Evolutionary conservation across 306 rosid genomes (phyloP).

Genomic region (Morella rubra): DNA sequence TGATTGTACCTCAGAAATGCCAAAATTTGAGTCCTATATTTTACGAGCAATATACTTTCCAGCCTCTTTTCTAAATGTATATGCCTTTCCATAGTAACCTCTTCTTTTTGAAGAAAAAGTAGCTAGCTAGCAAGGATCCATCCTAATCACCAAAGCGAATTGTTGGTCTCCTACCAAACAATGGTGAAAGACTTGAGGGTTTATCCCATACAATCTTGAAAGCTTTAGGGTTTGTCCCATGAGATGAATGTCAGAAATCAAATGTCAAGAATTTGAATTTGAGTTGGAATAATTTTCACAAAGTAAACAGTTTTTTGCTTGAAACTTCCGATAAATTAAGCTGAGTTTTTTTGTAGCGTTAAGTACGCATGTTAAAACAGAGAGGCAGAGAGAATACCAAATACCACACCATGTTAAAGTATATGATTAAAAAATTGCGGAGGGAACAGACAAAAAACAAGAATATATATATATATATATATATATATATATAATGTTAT

Average conservation of each 20-base stretch:
- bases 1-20: conserved; percentile 46
- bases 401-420: no score
- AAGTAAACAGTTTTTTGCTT: not conserved
- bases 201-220: no score
- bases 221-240: no score
- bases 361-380: no score
- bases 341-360: no score
- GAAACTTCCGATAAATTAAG: no score
- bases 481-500: no score
- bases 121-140: conserved; percentile 32
- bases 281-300: not conserved
- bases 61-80: conserved; percentile 13
- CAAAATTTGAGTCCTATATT: conserved; percentile 32
- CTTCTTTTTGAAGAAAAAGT: conserved; percentile 32
- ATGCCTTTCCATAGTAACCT: conserved; percentile 43
- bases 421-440: no score
- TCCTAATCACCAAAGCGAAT: conserved; percentile 25
- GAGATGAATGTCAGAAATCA: not conserved
- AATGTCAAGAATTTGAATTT: not conserved
- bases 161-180: conserved; percentile 4
- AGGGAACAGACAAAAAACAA: no score
- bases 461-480: no score
- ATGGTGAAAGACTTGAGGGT: not conserved
- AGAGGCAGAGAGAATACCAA: no score
- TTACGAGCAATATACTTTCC: conserved; percentile 20